phyloP scores from a whole-genome alignment of 768 basidiomycete genomes.

The Cyclocybe aegerita region DNA sequence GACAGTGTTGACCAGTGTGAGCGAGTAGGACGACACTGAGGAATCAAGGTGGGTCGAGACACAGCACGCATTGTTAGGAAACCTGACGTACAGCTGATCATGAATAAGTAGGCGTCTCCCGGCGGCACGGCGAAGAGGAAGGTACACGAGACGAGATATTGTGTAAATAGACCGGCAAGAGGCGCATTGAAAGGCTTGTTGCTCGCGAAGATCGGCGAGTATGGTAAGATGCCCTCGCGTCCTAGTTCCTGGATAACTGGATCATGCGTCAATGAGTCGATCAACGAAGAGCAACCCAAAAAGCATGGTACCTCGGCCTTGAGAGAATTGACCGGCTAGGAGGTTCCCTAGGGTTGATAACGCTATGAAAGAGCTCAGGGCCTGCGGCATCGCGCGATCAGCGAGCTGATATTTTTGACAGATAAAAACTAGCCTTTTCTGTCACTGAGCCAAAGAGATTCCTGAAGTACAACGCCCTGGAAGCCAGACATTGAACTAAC shows the following conservation, averaged over 20 bases:
- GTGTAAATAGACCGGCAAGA: constrained; percentile 56
- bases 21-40: constrained; percentile 58
- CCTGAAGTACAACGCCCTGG: constrained; percentile 70
- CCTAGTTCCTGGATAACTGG: constrained; percentile 74
- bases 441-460: constrained; percentile 65
- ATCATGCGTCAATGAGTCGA: background rate
- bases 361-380: constrained; percentile 60
- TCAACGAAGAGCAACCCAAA: background rate
- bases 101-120: constrained; percentile 75
- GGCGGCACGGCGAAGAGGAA: constrained; percentile 59
- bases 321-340: constrained; percentile 60
- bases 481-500: background rate
- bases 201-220: constrained; percentile 64
- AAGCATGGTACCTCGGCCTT: constrained; percentile 54
- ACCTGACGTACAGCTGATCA: constrained; percentile 53
- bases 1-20: constrained; percentile 55
- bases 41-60: background rate
- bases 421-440: constrained; percentile 44
- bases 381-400: constrained; percentile 28
- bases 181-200: constrained; percentile 74
- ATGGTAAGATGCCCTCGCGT: constrained; percentile 68
- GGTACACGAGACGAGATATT: constrained; percentile 58
- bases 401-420: background rate
- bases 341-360: constrained; percentile 66
- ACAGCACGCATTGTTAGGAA: background rate